phyloP scores from a whole-genome alignment of 2,329 filamentous ascomycete species.

The Fusarium aywerte region DNA sequence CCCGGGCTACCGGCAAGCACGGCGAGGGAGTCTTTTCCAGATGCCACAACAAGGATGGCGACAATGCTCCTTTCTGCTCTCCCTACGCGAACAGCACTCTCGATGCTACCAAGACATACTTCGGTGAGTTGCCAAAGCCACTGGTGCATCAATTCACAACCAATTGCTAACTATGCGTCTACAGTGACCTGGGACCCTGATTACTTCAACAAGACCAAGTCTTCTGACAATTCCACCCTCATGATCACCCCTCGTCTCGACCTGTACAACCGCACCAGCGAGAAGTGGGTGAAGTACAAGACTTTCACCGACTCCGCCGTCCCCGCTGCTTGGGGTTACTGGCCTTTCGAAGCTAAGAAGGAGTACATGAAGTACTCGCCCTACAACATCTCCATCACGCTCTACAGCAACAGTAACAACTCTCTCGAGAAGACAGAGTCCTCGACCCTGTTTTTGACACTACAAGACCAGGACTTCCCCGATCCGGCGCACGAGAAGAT shows the following conservation, averaged over 20 bases:
- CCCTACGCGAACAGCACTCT: constrained; percentile 58
- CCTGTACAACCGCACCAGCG: constrained; percentile 52
- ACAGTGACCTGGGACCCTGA: constrained; percentile 68
- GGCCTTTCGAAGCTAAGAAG: constrained; percentile 56
- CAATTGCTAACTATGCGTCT: not conserved
- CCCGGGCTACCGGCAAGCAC: constrained; percentile 55
- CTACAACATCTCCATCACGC: constrained; percentile 61
- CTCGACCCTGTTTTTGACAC: constrained; percentile 54
- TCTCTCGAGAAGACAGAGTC: constrained; percentile 54
- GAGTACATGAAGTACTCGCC: constrained; percentile 50
- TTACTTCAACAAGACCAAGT: constrained; percentile 59
- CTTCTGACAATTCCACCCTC: constrained; percentile 50
- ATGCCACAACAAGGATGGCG: constrained; percentile 61
- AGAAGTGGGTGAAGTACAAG: constrained; percentile 48
- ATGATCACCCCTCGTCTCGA: constrained; percentile 55
- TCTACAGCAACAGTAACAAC: constrained; percentile 54
- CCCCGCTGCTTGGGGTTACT: constrained; percentile 59
- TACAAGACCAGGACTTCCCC: constrained; percentile 50
- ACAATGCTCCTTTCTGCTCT: constrained; percentile 63
- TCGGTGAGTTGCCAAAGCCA: constrained; percentile 53
- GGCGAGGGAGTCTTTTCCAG: constrained; percentile 61
- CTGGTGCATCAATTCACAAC: not conserved
- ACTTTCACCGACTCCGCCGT: constrained; percentile 53
- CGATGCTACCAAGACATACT: constrained; percentile 61
- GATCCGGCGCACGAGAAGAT: constrained; percentile 50